These are phyloP conservation scores for Gymnopilus junonius DNA, from an alignment of 768 basidiomycete species.

Conservation along the genomic window DNA sequence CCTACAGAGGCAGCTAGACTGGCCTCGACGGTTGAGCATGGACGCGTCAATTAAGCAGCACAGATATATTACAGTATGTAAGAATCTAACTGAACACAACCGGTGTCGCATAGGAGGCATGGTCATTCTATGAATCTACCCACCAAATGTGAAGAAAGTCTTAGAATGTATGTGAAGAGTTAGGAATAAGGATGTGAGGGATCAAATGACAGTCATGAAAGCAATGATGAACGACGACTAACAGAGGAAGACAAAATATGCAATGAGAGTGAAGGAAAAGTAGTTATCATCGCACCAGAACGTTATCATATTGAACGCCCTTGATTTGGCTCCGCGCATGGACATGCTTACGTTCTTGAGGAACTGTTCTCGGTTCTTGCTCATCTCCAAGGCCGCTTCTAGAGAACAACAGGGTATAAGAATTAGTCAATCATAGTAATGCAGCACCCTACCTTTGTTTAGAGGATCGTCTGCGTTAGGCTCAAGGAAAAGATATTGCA, in stretches of 20 bases:
- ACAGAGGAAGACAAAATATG: slow-evolving; percentile 18
- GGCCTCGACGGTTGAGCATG: slow-evolving; percentile 18
- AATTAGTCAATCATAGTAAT: not conserved
- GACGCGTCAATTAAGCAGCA: slow-evolving; percentile 27
- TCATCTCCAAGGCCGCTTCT: slow-evolving; percentile 97
- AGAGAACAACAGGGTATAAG: slow-evolving; percentile 21
- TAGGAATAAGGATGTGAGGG: slow-evolving; percentile 37
- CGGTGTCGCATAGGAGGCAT: slow-evolving; percentile 24
- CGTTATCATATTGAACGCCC: slow-evolving; percentile 80
- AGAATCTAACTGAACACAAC: slow-evolving; percentile 24
- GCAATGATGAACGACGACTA: slow-evolving; percentile 26
- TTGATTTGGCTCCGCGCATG: slow-evolving; percentile 85
- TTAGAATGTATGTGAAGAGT: slow-evolving; percentile 30
- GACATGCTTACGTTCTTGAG: slow-evolving; percentile 82
- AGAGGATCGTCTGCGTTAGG: slow-evolving; percentile 98
- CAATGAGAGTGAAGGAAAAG: slow-evolving; percentile 12
- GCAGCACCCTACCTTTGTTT: slow-evolving; percentile 81
- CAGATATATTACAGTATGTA: slow-evolving; percentile 29
- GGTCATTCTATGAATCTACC: slow-evolving; percentile 41
- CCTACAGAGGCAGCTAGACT: slow-evolving; percentile 85
- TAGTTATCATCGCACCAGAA: slow-evolving; percentile 50
- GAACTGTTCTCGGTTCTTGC: slow-evolving; percentile 86
- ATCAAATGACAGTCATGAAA: slow-evolving; percentile 33
- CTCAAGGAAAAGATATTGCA: slow-evolving; percentile 98
- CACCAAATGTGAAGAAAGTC: slow-evolving; percentile 27